Conservation (phyloP, 257 asterid species). For the Salvia rosmarinus region DNA sequence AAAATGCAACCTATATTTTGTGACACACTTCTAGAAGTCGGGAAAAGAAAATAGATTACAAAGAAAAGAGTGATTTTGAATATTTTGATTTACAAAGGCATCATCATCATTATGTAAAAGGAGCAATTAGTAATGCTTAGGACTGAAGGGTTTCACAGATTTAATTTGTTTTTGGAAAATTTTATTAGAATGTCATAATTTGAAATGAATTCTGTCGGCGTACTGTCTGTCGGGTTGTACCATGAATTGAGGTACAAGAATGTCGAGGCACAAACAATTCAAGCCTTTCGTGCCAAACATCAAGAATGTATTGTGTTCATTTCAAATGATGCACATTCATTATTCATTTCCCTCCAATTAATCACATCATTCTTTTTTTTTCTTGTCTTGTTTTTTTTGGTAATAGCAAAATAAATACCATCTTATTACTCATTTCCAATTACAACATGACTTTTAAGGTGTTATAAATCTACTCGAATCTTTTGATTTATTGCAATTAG, state of each 20-base stretch:
- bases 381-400: no score
- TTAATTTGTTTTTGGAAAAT: slow-evolving; percentile 10
- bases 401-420: no score
- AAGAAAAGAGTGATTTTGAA: background rate
- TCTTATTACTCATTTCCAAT: no score
- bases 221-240: slow-evolving; percentile 32
- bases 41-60: background rate
- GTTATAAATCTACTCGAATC: no score
- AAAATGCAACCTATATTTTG: background rate
- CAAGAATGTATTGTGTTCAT: slow-evolving; percentile 17
- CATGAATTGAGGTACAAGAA: slow-evolving; percentile 22
- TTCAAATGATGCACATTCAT: slow-evolving; percentile 18
- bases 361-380: background rate
- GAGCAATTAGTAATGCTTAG: slow-evolving; percentile 43
- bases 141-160: slow-evolving; percentile 31
- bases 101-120: slow-evolving; percentile 27
- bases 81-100: slow-evolving; percentile 23
- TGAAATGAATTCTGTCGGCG: slow-evolving; percentile 6
- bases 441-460: no score
- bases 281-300: slow-evolving; percentile 16
- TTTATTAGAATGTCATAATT: background rate
- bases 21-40: background rate
- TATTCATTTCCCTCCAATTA: slow-evolving; percentile 28
- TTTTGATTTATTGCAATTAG: no score
- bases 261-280: slow-evolving; percentile 20